These are phyloP conservation scores for Fusarium sp. DNA, from an alignment of 2,329 filamentous ascomycete genomes.

Conservation along the genomic window DNA sequence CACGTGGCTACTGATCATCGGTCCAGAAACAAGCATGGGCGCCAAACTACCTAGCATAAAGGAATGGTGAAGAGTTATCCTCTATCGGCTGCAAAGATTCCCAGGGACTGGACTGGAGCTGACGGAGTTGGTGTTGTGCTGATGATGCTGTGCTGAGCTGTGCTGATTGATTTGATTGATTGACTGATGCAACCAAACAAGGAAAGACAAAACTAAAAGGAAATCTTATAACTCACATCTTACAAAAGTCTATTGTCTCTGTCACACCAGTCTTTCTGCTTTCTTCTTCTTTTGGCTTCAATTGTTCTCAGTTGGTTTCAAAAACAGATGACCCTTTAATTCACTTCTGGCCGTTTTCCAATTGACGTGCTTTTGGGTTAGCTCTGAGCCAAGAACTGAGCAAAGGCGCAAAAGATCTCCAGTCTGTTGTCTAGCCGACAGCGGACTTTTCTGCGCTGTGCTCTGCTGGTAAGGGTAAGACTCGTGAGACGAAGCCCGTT, in stretches of 20 bases:
- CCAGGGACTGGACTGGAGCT: neutral
- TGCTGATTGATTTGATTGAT: neutral
- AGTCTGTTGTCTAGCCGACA: slow-evolving; percentile 3
- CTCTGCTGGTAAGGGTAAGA: neutral
- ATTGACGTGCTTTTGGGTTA: slow-evolving; percentile 7
- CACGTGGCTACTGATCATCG: slow-evolving; percentile 37
- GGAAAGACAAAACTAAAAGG: slow-evolving; percentile 15
- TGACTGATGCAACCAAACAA: slow-evolving; percentile 10
- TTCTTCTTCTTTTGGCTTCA: neutral
- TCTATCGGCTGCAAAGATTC: slow-evolving; percentile 2
- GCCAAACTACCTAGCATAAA: neutral
- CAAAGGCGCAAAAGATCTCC: slow-evolving; percentile 5
- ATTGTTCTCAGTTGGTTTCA: neutral
- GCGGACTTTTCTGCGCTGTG: neutral
- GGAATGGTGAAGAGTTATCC: slow-evolving; percentile 1
- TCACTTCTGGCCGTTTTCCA: slow-evolving; percentile 21
- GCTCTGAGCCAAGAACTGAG: slow-evolving; percentile 16
- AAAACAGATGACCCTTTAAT: slow-evolving; percentile 3
- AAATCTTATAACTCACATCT: slow-evolving; percentile 41
- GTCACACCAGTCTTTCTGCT: slow-evolving; percentile 13
- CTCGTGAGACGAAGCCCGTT: slow-evolving; percentile 19
- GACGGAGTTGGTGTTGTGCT: slow-evolving; percentile 15
- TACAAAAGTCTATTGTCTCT: slow-evolving; percentile 22
- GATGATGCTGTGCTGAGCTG: slow-evolving; percentile 11
- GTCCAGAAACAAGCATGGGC: slow-evolving; percentile 14